Base-by-base conservation (phyloP, 768 basidiomycete species). In the Tricholomella constricta region DNA sequence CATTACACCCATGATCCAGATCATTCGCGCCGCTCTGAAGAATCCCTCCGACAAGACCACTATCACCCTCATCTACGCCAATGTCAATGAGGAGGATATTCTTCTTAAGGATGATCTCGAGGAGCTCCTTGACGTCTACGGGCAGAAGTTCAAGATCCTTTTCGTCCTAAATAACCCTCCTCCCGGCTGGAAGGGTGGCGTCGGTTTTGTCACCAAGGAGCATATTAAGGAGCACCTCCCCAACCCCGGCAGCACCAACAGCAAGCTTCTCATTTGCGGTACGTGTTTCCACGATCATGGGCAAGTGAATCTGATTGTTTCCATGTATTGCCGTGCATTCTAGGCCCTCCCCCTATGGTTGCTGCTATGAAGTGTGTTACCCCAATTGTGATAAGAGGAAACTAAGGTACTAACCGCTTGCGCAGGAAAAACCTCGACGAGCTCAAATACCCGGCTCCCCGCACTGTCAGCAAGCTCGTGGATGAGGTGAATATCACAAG, bases 1-100 rank as follows among this genome's bases (percentile, higher is more conserved):
- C 51, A 96, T 99, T 70, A 96, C 97, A 0, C 97, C 97, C 65
- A 98, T 98, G 96, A 86, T 97, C 63, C 96, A 99, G 69, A 91
- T 99, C 78, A 89, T 98, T 72, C 88, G 90, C 56, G 91, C 95
- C n/a, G 84, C 87, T 11, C 82, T 98, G 67, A 88, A 89, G 71
- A 93, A 94, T 70, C 85, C 91, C n/a, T 67, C 73, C 38, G 97
- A 99, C 79, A 76, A 66, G 56, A 98, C 96, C 35, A 83, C 78
- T 60, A 71, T 98, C 64, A 82, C 80, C 59, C 83, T 99, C 65
- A 91, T 99, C 67, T 98, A 98, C 72, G 97, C 97, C 61, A 99
- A 99, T 72, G 94, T 98, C 58, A 89, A 87, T 71, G 67, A 78
- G 52, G 90, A 94, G 51, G 97, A 99, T 66, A 98, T 99, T 65